Conservation (phyloP, 2,329 filamentous ascomycete species). For the Sporothrix luriei region DNA sequence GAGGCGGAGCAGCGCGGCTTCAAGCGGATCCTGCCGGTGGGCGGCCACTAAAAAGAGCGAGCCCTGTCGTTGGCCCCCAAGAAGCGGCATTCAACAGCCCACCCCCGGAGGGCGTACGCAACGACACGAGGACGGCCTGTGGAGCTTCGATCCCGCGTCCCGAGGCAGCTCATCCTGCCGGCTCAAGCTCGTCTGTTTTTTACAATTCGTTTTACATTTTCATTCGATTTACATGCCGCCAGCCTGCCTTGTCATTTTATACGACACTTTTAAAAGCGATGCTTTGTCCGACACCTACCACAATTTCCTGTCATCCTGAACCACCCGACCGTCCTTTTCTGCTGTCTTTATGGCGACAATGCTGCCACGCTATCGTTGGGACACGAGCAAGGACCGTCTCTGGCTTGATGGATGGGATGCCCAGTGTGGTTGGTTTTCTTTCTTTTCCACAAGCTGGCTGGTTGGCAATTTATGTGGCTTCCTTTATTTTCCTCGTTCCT, state of each 20-base stretch:
- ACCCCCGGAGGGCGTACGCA: neutral
- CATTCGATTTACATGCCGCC: constrained; percentile 23
- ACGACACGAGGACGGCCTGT: neutral
- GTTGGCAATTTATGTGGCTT: constrained; percentile 29
- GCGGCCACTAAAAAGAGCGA: constrained; percentile 35
- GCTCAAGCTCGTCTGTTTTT: neutral
- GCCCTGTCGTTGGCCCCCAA: neutral
- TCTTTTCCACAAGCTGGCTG: constrained; percentile 30
- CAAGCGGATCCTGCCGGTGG: constrained; percentile 44
- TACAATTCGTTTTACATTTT: neutral
- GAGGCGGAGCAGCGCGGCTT: constrained; percentile 63
- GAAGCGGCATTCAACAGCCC: neutral
- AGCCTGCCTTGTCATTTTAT: constrained; percentile 27
- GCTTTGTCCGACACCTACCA: neutral
- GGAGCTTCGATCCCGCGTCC: neutral
- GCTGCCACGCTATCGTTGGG: constrained; percentile 47
- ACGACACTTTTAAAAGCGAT: neutral
- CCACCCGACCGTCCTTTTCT: neutral
- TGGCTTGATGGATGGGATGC: neutral
- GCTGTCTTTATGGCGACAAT: constrained; percentile 42
- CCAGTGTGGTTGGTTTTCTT: constrained; percentile 6
- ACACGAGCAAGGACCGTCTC: neutral
- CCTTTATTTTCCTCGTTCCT: constrained; percentile 36
- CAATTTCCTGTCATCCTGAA: neutral
- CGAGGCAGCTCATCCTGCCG: constrained; percentile 29